Evolutionary conservation across 176 grass and related monocot species (phyloP), one percentile per base, ranked within the genome.

Genomic region (Olyra latifolia): DNA sequence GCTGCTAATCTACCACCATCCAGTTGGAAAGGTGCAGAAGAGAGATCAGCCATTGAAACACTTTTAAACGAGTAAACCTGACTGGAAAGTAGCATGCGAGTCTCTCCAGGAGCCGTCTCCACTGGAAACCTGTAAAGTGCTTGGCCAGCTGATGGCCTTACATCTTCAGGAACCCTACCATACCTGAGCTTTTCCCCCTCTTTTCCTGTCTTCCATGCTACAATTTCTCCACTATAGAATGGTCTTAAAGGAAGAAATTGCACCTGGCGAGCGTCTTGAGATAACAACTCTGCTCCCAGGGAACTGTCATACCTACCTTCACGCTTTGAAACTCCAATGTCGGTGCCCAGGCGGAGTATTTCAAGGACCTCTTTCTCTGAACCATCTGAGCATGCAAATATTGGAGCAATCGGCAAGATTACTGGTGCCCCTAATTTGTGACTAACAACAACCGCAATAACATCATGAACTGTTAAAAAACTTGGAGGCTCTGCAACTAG

Each of bases 221-320:
- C 83, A 59, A 94, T 91, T 92, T 98, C 95, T 58, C 90, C 95
- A 11, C 57, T 89, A 47, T 94, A 98, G 88, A 98, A 98, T 66
- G 90, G 95, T 79, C 95, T 85, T 71, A 98, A 78, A 50, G 95
- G 95, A 86, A 98, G 88, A 74, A 98, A 98, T 64, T 98, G 95
- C 42, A 98, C 92, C 59, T 94, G 95, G 17, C 87, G 88, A 88
- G 95, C 87, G 85, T 98, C 92, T 85, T 93, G 92, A 75, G 95
- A 74, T 32, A 98, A 82, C 54, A 98, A 87, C 44, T 98, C 92
- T 69, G 58, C 76, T 80, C 92, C 92, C 84, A 98, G 63, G 22
- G 83, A 90, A 90, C 79, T 41, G 14, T 90, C 83, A 6, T 87
- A 85, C 45, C 73, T 83, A 54, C 83, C 90, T 72, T 91, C 86